Evolutionary conservation across 176 grass and related monocot species (phyloP).

Genomic region (Ensete glaucum): DNA sequence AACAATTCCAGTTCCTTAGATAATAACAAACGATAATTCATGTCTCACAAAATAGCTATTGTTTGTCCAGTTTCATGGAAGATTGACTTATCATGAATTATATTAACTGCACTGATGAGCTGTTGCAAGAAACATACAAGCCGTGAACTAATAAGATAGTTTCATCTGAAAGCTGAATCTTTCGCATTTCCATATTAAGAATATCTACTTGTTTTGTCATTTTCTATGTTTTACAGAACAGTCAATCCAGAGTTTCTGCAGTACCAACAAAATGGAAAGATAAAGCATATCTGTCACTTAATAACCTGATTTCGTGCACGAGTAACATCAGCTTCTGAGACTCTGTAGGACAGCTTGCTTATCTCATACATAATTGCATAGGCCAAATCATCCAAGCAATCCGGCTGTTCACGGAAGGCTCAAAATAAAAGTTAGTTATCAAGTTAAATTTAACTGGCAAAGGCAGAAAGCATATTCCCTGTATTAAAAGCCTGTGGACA

Average conservation of each 20-base stretch:
- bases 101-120: not conserved
- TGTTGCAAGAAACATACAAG: not conserved
- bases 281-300: not conserved
- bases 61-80: not conserved
- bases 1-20: not conserved
- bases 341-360: conserved; percentile 89
- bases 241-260: not conserved
- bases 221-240: not conserved
- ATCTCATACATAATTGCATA: conserved; percentile 95
- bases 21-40: not conserved
- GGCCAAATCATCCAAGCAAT: conserved; percentile 91
- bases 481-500: not conserved
- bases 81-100: not conserved
- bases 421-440: not conserved
- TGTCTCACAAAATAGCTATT: not conserved
- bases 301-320: conserved; percentile 94
- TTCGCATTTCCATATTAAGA: too few species aligned
- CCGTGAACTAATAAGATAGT: not conserved
- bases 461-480: not conserved
- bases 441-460: not conserved
- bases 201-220: too few species aligned
- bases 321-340: conserved; percentile 92
- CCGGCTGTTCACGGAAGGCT: conserved; percentile 42
- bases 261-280: not conserved
- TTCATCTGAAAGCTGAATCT: not conserved